Percentiles rank a stretch among this genome's conserved stretches.
phyloP scores from a whole-genome alignment of 169 alveolate species.

The Eimeria praecox region DNA sequence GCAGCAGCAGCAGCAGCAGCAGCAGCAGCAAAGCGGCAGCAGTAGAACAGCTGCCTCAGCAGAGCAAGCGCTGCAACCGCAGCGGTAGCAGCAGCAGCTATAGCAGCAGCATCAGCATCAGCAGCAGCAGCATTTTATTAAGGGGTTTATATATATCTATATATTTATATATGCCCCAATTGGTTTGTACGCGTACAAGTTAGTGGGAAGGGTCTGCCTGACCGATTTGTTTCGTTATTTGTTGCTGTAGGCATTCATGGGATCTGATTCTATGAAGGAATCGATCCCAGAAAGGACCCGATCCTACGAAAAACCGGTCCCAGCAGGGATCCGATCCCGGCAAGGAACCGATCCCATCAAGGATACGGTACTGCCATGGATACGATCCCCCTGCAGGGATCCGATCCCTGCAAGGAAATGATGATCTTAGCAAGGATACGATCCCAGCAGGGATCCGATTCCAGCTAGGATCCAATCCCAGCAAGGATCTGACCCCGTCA shows the following conservation, averaged over 20 bases:
- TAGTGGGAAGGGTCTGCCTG: not conserved
- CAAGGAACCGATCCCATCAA: not conserved
- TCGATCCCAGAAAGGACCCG: too few species aligned
- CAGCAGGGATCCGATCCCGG: not conserved
- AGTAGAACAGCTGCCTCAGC: not conserved
- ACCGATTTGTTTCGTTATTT: not conserved
- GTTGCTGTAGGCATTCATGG: not conserved
- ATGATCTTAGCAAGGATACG: constrained; percentile 11
- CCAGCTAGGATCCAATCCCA: not conserved
- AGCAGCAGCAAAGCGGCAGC: not conserved
- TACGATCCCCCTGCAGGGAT: constrained; percentile 19
- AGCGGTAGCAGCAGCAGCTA: not conserved
- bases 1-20: too few species aligned
- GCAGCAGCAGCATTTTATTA: constrained; percentile 4
- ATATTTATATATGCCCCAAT: not conserved
- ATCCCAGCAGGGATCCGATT: too few species aligned
- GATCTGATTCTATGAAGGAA: constrained; percentile 11
- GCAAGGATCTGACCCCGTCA: not conserved
- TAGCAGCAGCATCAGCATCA: constrained; percentile 1
- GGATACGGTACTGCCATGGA: not conserved
- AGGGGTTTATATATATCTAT: too few species aligned
- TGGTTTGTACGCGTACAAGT: not conserved
- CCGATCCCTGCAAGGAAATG: not conserved
- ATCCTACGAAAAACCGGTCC: not conserved
- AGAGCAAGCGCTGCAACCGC: not conserved